Evolutionary conservation across 2,329 filamentous ascomycete species (phyloP), one percentile per base, ranked within the genome.

Genomic region (Lachnellula occidentalis): DNA sequence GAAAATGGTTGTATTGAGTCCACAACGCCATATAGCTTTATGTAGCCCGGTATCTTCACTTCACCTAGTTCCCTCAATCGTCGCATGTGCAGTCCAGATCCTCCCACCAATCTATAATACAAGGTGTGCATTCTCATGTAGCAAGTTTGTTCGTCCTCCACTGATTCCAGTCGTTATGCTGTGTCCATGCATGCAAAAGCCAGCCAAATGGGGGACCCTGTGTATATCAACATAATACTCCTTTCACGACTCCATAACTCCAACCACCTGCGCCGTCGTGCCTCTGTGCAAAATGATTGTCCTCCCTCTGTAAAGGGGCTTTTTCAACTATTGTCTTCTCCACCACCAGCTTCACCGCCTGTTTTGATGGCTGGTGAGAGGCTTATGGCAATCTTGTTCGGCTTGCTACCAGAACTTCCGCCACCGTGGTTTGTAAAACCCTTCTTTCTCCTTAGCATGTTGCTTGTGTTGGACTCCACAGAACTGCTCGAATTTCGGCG

Each of bases 381-480:
- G 63, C 76, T 82, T 61, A 84, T 84, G 52, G 80, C 74, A 62
- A 84, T 83, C 68, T 82, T 83, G 61, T 75, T 79, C 5, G 74
- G 69, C 5, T 65, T 71, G 41, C 69, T 70, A 34, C 70, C 69
- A 45, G 60, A 53, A 34, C 36, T 50, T 37, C 69, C 71, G 22
- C 72, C 73, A 5, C 73, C 67, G 50, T 72, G 71, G 19, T 71
- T 69, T 2, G 71, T 71, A 58, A 78, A 75, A 50, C 73, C 73
- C 66, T 74, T 77, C 67, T 76, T 79, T 56, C 72, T 76, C 34
- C 73, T 65, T 9, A 72, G 64, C 27, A 62, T 45, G 22, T 57
- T 65, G 48, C 57, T 62, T 2, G 59, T 52, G 45, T 64, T 69
- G 5, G 68, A 66, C 24, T 51, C 55, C 1, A 58, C 48, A 31